Conservation (phyloP, 352 stramenopile species). For the Elongisporangium anandrum region DNA sequence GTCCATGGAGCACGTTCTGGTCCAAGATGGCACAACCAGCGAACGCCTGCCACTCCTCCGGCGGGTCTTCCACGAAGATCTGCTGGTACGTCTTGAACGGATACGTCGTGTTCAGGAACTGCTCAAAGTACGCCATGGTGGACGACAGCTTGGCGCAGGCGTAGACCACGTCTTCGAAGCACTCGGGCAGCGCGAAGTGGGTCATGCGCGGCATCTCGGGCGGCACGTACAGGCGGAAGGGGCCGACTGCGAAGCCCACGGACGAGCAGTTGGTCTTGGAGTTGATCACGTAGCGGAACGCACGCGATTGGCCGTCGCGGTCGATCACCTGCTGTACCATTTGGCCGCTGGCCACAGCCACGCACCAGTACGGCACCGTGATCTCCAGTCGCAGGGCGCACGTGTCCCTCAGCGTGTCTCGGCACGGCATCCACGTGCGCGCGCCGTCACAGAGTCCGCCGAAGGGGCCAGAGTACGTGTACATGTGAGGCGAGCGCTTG, state of each 20-base stretch:
- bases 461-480: conserved; percentile 82
- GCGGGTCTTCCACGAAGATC: conserved; percentile 82
- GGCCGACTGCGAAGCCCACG: conserved; percentile 74
- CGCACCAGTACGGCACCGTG: conserved; percentile 76
- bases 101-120: conserved; percentile 60
- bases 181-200: conserved; percentile 77
- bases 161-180: conserved; percentile 72
- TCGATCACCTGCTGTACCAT: conserved; percentile 82
- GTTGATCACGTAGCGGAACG: conserved; percentile 77
- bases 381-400: conserved; percentile 75
- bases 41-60: conserved; percentile 67
- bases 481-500: conserved; percentile 79
- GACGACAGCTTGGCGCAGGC: conserved; percentile 69
- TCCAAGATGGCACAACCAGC: conserved; percentile 67
- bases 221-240: conserved; percentile 70
- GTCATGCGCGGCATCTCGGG: conserved; percentile 79
- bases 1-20: conserved; percentile 72
- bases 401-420: conserved; percentile 66
- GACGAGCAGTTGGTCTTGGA: conserved; percentile 80
- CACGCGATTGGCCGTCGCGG: conserved; percentile 50
- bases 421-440: conserved; percentile 82
- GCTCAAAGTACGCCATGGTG: conserved; percentile 77
- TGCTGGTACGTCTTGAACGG: conserved; percentile 87
- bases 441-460: conserved; percentile 77
- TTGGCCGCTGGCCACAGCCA: conserved; percentile 77